Percentiles rank a stretch among this genome's conserved stretches.
Conservation (phyloP, 768 basidiomycete genomes). For the Tylopilus intermedius region DNA sequence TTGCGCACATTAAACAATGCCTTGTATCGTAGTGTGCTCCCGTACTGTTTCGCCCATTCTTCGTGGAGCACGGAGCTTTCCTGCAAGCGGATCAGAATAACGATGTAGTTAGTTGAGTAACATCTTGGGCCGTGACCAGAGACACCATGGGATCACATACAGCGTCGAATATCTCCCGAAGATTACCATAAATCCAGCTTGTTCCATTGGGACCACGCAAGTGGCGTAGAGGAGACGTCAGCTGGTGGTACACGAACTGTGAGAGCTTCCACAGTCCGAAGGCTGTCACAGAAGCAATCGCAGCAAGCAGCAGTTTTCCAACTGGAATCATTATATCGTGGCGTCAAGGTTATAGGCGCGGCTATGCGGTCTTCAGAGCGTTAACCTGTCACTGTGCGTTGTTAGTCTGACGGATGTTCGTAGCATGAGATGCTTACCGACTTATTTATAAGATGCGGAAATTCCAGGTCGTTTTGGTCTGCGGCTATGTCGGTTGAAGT, state of each 20-base stretch:
- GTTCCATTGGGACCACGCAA: neutral
- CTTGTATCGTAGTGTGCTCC: neutral
- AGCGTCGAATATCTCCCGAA: neutral
- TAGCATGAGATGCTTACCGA: too few relatives aligned
- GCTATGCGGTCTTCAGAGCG: too few relatives aligned
- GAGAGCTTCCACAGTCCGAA: neutral
- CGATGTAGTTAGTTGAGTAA: neutral
- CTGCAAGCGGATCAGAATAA: neutral
- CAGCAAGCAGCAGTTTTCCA: neutral
- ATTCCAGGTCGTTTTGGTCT: too few relatives aligned
- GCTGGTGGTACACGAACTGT: neutral
- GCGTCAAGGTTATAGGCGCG: neutral
- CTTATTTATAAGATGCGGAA: too few relatives aligned
- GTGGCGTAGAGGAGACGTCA: neutral
- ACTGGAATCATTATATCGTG: neutral
- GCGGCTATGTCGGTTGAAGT: too few relatives aligned
- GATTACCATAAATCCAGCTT: neutral
- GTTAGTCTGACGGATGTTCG: neutral
- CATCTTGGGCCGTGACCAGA: too few relatives aligned
- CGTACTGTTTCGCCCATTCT: neutral
- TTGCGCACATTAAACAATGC: neutral
- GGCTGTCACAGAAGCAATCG: neutral
- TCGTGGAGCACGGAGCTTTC: neutral
- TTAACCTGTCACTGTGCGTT: neutral
- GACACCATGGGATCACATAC: neutral